Percentiles rank a stretch among this genome's conserved stretches.
phyloP scores from a whole-genome alignment of 2,329 filamentous ascomycete species.

The Fusarium mundagurra region DNA sequence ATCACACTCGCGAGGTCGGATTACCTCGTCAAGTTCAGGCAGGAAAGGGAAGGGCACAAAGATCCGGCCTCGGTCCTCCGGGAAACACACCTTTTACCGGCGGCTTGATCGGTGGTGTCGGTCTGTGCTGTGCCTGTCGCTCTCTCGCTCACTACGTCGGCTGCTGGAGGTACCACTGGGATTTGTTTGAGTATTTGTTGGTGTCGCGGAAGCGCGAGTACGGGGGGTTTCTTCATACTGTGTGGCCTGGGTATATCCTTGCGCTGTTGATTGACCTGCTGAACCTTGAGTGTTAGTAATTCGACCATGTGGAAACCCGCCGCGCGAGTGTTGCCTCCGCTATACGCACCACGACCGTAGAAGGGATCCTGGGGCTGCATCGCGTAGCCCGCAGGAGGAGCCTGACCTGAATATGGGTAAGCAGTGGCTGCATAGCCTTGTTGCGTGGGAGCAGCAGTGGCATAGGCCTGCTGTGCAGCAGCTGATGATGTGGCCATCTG shows the following conservation, averaged over 20 bases:
- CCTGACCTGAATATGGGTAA: constrained; percentile 50
- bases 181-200: constrained; percentile 53
- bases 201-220: constrained; percentile 50
- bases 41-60: constrained; percentile 29
- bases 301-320: constrained; percentile 44
- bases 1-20: constrained; percentile 43
- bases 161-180: constrained; percentile 49
- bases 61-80: constrained; percentile 35
- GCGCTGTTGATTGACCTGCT: constrained; percentile 54
- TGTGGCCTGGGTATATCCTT: constrained; percentile 57
- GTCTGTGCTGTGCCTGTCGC: constrained; percentile 52
- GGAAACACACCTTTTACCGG: constrained; percentile 44
- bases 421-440: constrained; percentile 46
- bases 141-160: constrained; percentile 56
- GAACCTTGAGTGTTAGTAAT: constrained; percentile 58
- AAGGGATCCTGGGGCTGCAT: constrained; percentile 63
- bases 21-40: constrained; percentile 35
- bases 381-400: constrained; percentile 50
- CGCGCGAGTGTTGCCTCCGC: constrained; percentile 38
- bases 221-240: constrained; percentile 62
- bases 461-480: constrained; percentile 48
- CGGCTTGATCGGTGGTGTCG: constrained; percentile 52
- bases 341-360: constrained; percentile 70
- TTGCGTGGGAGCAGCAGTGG: constrained; percentile 45
- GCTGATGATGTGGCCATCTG: constrained; percentile 45